Base-by-base conservation (phyloP, 2,329 filamentous ascomycete genomes). In the Hymenoscyphus linearis region DNA sequence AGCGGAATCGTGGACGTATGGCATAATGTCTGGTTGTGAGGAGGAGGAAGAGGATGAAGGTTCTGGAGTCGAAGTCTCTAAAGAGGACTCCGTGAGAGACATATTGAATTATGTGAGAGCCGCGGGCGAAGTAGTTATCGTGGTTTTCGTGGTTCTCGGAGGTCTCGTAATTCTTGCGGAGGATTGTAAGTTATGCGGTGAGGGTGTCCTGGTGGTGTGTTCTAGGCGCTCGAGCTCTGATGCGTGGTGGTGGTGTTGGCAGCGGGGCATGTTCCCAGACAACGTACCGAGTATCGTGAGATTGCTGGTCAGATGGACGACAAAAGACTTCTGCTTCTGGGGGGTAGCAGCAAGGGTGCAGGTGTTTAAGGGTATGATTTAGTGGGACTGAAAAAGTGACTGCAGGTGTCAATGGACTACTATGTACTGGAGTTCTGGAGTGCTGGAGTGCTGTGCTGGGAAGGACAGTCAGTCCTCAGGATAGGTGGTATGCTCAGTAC, bases 1-100 rank as follows among this genome's bases (percentile, higher is more conserved):
- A 27, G 64, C 66, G 12, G 67, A 67, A 52, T 70, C 69, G 58
- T 71, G 69, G 68, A 77, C 62, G 72, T 60, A 62, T 36, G 59
- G 59, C 13, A 62, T 47, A 47, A 22, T 47, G 40, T 47, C 40
- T 12, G 40, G 22, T n/a, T 22, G 40, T 22, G 40, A 47, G 40
- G 40, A 40, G 37, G n/a, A 31, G 31, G 31, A 31, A 31, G 31
- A 31, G 31, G 31, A 31, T 7, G 31, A 31, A 9, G 31, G 31
- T 31, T 22, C 22, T 47, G 40, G 40, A 47, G 18, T 40, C 57
- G 40, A n/a, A 47, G 18, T 40, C 57, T 35, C 47, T 55, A 16
- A 44, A 37, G 34, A 57, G 64, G 37, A 10, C 22, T n/a, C 16
- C 5, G 57, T 44, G 14, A 56, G 59, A 59, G 63, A 65, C 67